These are phyloP conservation scores for Mariannaea sp. DNA, from an alignment of 2,329 filamentous ascomycete genomes.

Conservation along the genomic window DNA sequence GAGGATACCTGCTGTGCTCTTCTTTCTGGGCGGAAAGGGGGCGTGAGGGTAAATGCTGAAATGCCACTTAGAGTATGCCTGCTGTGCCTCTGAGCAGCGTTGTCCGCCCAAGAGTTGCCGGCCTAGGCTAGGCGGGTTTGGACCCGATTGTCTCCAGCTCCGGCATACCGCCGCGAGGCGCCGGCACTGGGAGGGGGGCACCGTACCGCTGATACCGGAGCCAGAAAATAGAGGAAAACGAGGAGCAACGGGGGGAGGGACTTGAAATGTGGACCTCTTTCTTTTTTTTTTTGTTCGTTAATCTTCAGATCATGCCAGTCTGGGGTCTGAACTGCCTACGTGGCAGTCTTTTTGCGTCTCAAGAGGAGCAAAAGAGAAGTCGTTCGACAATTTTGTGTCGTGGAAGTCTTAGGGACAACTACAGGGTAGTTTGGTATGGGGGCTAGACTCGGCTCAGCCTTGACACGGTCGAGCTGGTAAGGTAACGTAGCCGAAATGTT, in stretches of 20 bases:
- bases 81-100: conserved; percentile 14
- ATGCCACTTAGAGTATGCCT: conserved; percentile 12
- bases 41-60: conserved; percentile 11
- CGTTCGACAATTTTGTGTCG: conserved; percentile 5
- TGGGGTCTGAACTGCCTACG: conserved; percentile 14
- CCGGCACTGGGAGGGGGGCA: conserved; percentile 20
- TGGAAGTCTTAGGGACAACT: no score
- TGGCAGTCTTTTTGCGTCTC: conserved; percentile 11
- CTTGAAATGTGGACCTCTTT: conserved; percentile 15
- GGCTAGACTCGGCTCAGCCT: no score
- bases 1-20: no score
- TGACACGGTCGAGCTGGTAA: neutral
- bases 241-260: conserved; percentile 9
- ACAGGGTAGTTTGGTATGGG: no score
- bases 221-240: neutral
- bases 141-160: conserved; percentile 15
- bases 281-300: no score
- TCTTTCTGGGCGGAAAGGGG: neutral
- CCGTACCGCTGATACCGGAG: conserved; percentile 16
- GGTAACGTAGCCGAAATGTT: neutral
- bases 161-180: conserved; percentile 20
- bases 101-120: conserved; percentile 9
- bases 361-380: conserved; percentile 1
- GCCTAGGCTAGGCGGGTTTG: conserved; percentile 12
- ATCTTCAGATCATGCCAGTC: conserved; percentile 21